Evolutionary conservation across 192 early-diverging fungal species (phyloP).

Genomic region (Podila minutissima): DNA sequence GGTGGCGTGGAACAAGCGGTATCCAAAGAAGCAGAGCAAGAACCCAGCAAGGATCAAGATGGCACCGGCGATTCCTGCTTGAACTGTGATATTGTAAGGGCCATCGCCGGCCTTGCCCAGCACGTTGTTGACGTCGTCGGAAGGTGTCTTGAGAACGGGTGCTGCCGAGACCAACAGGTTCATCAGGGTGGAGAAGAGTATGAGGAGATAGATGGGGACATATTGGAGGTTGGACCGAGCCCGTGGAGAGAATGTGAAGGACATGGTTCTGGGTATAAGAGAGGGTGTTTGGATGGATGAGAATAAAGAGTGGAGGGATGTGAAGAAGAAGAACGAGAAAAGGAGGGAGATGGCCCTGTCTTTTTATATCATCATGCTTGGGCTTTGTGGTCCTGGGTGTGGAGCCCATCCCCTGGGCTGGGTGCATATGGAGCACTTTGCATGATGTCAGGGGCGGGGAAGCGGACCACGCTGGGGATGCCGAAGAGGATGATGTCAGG

Average conservation of each 20-base stretch:
- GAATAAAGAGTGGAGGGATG: not conserved
- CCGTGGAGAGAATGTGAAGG: not conserved
- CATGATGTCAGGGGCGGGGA: too few species aligned
- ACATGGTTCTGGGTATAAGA: too few species aligned
- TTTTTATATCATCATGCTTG: not conserved
- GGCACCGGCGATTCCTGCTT: slow-evolving; percentile 54
- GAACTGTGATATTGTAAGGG: slow-evolving; percentile 46
- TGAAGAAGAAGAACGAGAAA: not conserved
- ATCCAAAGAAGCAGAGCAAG: slow-evolving; percentile 61
- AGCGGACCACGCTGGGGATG: too few species aligned
- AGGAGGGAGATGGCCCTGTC: not conserved
- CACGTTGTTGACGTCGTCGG: not conserved
- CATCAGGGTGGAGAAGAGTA: slow-evolving; percentile 24
- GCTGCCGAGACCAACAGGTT: slow-evolving; percentile 32
- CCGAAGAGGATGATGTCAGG: too few species aligned
- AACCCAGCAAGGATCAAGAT: slow-evolving; percentile 55
- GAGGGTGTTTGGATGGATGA: not conserved
- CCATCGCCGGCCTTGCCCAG: not conserved
- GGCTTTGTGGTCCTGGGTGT: too few species aligned
- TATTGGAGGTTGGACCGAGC: slow-evolving; percentile 10
- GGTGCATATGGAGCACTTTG: too few species aligned
- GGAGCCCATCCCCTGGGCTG: too few species aligned
- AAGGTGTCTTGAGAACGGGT: slow-evolving; percentile 9
- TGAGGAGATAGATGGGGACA: slow-evolving; percentile 27
- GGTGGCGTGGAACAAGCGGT: slow-evolving; percentile 57